Percentiles rank a stretch among this genome's conserved stretches.
Conservation (phyloP, 2,329 filamentous ascomycete genomes). For the Talaromyces sp. region DNA sequence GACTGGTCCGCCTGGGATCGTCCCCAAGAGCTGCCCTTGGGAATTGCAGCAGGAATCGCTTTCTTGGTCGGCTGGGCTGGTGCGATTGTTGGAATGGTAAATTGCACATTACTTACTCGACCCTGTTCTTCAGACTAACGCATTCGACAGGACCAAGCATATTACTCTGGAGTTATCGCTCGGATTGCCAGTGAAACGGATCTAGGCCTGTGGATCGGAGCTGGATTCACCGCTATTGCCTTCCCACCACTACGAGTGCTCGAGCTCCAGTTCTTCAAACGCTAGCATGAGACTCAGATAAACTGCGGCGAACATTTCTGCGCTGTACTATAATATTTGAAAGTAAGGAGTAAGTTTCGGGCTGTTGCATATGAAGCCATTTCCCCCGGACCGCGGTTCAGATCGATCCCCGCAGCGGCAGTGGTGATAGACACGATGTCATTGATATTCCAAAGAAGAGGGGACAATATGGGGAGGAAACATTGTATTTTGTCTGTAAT, state of each 20-base stretch:
- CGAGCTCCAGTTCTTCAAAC: constrained; percentile 34
- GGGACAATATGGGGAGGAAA: not conserved
- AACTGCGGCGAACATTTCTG: not conserved
- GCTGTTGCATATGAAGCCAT: constrained; percentile 7
- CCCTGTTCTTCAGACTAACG: not conserved
- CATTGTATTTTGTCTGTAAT: not conserved
- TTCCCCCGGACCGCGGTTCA: not conserved
- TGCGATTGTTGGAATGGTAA: constrained; percentile 46
- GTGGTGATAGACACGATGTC: not conserved
- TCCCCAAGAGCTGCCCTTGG: constrained; percentile 41
- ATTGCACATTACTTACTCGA: not conserved
- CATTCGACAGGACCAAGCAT: constrained; percentile 36
- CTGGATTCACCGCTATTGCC: constrained; percentile 36
- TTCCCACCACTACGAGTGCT: constrained; percentile 41
- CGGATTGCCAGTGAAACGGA: constrained; percentile 37
- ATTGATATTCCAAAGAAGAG: not conserved
- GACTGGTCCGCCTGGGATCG: constrained; percentile 49
- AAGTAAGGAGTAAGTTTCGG: not conserved
- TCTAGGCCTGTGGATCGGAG: constrained; percentile 41
- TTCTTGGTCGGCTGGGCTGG: constrained; percentile 46
- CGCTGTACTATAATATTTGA: not conserved
- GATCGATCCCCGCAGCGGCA: not conserved
- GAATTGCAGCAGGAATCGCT: constrained; percentile 42
- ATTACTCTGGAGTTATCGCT: constrained; percentile 43
- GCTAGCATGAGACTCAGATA: constrained; percentile 19